Base-by-base conservation (phyloP, 2,329 filamentous ascomycete species). In the Colletotrichum sojae region DNA sequence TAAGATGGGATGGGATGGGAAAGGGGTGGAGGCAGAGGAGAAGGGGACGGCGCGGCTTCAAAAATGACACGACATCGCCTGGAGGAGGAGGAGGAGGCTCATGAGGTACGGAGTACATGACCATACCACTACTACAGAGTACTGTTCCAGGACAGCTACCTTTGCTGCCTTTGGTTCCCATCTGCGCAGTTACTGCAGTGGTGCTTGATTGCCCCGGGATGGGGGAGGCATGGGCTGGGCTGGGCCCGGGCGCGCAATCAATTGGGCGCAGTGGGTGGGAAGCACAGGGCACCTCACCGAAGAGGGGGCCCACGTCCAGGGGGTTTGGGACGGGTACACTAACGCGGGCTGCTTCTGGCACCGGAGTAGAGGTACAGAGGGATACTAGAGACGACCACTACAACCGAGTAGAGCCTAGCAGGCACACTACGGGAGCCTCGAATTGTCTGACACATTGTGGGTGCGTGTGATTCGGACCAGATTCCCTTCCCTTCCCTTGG, bases 61-160 rank as follows among this genome's bases (percentile, higher is more conserved):
- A 61, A 69, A 66, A 69, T 57, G 55, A 69, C 62, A 69, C 66
- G 61, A 69, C 66, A 60, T 64, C 59, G 45, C 55, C 54, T 43
- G 40, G 31, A 36, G 31, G 31, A 36, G 31, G 10, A 36, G 31
- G 31, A 36, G 31, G 31, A 36, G 31, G 31, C 31, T 36, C 31
- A 36, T 22, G 53, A 48, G 53, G 13, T 52, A 22, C 52, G 13
- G 15, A 48, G 46, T 22, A 25, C 22, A 25, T 25, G 22, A 25
- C 22, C 22, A 25, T 22, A 22, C 2, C 22, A 22, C 22, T 22
- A 4, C 22, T 25, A 25, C 22, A 4, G 22, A 25, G 22, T 25
- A 25, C 46, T 18, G 46, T 51, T 36, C 46, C 20, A 20, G 46
- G 15, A 45, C 43, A 43, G 40, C 40, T 43, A 15, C 40, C 40